Base-by-base conservation (phyloP, 208 protist species). In the Trypanosoma congolense region DNA sequence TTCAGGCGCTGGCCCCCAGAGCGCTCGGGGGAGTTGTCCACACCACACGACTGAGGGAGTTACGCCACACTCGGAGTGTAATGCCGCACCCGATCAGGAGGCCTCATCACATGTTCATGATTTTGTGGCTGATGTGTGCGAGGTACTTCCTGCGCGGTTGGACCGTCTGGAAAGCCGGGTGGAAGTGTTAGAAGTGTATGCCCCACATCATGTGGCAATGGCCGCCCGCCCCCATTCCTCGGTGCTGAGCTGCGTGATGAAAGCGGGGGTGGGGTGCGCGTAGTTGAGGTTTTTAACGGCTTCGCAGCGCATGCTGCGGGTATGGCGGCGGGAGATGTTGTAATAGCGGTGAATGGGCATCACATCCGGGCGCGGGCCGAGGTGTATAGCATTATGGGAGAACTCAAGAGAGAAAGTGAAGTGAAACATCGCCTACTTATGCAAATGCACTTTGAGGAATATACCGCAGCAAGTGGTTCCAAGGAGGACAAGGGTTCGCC, bases 121-220 rank as follows among this genome's bases (percentile, higher is more conserved):
- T 3, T 28, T 64, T 35, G 51, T 35, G 14, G 26, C 31, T 10
- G 4, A 35, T 2, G 31, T 45, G 1, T 41, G 49, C 16, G 29
- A 28, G 14, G 2, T 18, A 14, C 46, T 61, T 40, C 5, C 18
- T 31, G 45, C 22, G 18, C 30, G 41, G 33, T 18, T 76, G 10
- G 62, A 65, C 2, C 0, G 52, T 36, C 4, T 76, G 30, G 51
- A 59, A 29, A 66, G 65, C 22, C 73, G 80, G 4, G 33, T 89
- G 16, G 75, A 82, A 12, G 72, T 71, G 26, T 40, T 88, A 35
- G 80, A 88, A 43, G 73, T 83, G 51, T 88, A 84, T 65, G 68
- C 76, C 14, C 77, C 77, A 12, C 81, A 89, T 50, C 56, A 59
- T 26, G 72, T 65, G 46, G 60, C 73, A 16, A 56, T 84, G 26